Percentiles rank a stretch among this genome's conserved stretches.
Conservation (phyloP, 2,329 filamentous ascomycete genomes). For the Colletotrichum spinosum region DNA sequence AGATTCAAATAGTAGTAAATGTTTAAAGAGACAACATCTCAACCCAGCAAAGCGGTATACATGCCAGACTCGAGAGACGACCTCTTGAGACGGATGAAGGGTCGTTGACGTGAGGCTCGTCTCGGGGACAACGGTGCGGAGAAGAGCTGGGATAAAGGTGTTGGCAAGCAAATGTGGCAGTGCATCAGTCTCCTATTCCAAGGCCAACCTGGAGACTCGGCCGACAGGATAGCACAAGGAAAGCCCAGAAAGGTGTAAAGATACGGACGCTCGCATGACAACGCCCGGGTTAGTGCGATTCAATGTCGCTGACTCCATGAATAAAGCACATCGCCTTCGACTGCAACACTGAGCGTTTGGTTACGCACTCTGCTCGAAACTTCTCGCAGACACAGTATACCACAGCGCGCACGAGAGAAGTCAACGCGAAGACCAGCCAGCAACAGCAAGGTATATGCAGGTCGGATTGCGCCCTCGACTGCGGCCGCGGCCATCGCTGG, state of each 20-base stretch:
- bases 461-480: slow-evolving; percentile 62
- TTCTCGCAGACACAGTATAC: too few relatives aligned
- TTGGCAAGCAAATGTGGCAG: slow-evolving; percentile 20
- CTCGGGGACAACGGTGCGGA: slow-evolving; percentile 34
- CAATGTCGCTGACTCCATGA: background rate
- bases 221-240: too few relatives aligned
- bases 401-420: too few relatives aligned
- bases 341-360: slow-evolving; percentile 6
- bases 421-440: background rate
- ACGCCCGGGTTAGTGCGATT: background rate
- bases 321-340: slow-evolving; percentile 5
- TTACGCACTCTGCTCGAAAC: too few relatives aligned
- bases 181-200: slow-evolving; percentile 6
- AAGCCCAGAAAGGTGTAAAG: too few relatives aligned
- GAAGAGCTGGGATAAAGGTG: slow-evolving; percentile 8
- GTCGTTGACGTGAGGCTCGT: slow-evolving; percentile 7
- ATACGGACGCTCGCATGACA: too few relatives aligned
- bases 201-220: background rate
- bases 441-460: slow-evolving; percentile 56
- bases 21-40: slow-evolving; percentile 8
- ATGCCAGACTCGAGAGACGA: background rate
- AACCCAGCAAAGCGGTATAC: background rate
- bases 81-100: background rate
- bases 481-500: slow-evolving; percentile 64
- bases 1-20: slow-evolving; percentile 34